phyloP scores from a whole-genome alignment of 805 yeast species.

The Candida dajiaensis region DNA sequence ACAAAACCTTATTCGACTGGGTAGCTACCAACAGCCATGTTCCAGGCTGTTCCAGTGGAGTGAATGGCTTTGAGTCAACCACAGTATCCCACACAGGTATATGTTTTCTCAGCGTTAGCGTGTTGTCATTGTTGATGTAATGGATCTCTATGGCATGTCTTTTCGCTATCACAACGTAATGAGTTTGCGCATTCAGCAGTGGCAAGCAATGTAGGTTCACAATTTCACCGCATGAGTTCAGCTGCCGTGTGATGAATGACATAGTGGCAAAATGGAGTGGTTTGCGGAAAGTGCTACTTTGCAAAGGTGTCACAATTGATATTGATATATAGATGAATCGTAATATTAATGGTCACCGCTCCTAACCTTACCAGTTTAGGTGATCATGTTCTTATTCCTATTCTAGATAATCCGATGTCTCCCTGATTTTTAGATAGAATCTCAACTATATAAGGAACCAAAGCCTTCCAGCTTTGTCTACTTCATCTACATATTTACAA shows the following conservation, averaged over 20 bases:
- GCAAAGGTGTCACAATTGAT: background rate
- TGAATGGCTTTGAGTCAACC: slow-evolving; percentile 10
- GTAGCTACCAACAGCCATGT: slow-evolving; percentile 14
- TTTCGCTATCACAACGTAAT: slow-evolving; percentile 13
- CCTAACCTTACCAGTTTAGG: no score
- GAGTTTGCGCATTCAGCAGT: background rate
- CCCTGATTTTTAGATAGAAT: no score
- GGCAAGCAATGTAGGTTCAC: slow-evolving; percentile 5
- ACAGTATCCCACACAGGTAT: slow-evolving; percentile 13
- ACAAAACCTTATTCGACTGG: slow-evolving; percentile 10
- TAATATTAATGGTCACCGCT: no score
- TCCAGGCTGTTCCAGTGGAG: slow-evolving; percentile 6
- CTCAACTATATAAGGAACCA: no score
- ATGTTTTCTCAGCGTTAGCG: slow-evolving; percentile 4
- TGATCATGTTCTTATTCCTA: no score
- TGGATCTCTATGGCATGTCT: slow-evolving; percentile 12
- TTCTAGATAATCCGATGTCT: no score
- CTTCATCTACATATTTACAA: no score
- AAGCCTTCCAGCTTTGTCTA: no score
- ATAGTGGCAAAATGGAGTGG: background rate
- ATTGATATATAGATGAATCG: no score
- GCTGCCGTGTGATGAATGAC: slow-evolving; percentile 5
- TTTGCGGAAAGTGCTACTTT: background rate
- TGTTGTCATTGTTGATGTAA: background rate
- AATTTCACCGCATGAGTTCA: slow-evolving; percentile 9